Conservation (phyloP, 108 stramenopile genomes). For the Conticribra guillardii region DNA sequence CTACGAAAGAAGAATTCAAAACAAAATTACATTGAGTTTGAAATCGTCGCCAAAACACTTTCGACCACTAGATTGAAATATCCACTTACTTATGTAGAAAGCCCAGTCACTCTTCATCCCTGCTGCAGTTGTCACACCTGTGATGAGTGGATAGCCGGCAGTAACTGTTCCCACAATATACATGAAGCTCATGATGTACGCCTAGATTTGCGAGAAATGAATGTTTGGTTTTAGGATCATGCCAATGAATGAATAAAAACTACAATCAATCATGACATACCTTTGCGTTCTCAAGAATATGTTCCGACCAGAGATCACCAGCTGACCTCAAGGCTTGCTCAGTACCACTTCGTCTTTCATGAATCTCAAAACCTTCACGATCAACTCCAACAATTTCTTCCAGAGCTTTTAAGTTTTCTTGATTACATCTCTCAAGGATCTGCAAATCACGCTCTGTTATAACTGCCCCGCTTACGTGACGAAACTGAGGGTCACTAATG, state of each 20-base stretch:
- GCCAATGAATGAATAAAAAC: background rate
- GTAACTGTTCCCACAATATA: constrained; percentile 52
- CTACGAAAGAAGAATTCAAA: background rate
- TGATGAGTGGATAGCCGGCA: constrained; percentile 42
- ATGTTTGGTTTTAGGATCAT: background rate
- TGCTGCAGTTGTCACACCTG: constrained; percentile 36
- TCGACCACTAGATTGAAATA: too few relatives aligned
- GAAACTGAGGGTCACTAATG: constrained; percentile 42
- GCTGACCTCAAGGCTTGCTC: constrained; percentile 43
- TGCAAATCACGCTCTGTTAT: constrained; percentile 48
- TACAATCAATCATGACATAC: background rate
- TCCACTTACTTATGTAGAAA: constrained; percentile 29
- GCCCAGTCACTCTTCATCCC: constrained; percentile 34
- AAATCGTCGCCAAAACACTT: background rate
- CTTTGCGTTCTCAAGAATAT: constrained; percentile 43
- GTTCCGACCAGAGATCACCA: constrained; percentile 55
- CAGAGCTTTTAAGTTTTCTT: constrained; percentile 46
- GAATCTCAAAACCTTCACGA: constrained; percentile 29
- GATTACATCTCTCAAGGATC: constrained; percentile 48
- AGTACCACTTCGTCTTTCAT: constrained; percentile 33
- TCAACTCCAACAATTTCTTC: constrained; percentile 56
- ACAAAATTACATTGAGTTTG: background rate
- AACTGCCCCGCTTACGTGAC: constrained; percentile 42
- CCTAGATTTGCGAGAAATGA: constrained; percentile 7
- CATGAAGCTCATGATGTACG: constrained; percentile 54